Percentiles rank a stretch among this genome's conserved stretches.
Evolutionary conservation across 2,329 filamentous ascomycete species (phyloP).

Genomic region (Cadophora luteo-olivacea): DNA sequence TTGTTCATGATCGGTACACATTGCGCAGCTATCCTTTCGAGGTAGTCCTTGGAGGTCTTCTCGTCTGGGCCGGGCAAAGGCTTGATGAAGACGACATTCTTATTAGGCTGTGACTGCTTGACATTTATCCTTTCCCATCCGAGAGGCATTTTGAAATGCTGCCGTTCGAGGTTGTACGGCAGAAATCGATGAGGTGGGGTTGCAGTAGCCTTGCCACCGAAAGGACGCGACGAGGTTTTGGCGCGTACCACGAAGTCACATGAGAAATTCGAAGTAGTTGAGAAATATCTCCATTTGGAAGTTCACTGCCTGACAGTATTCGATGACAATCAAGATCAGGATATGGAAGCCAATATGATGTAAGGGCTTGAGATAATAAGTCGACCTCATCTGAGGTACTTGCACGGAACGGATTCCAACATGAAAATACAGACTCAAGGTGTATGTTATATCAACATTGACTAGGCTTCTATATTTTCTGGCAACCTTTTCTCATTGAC

Average conservation of each 20-base stretch:
- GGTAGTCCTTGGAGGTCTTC: constrained; percentile 69
- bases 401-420: no score
- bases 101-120: constrained; percentile 75
- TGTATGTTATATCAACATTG: background rate
- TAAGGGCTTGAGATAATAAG: no score
- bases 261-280: background rate
- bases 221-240: background rate
- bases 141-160: constrained; percentile 65
- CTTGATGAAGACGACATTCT: constrained; percentile 85
- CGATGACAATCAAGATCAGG: background rate
- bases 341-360: no score
- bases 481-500: background rate
- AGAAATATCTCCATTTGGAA: background rate
- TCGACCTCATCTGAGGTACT: no score
- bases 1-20: constrained; percentile 76
- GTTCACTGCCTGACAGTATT: background rate
- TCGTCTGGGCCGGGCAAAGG: constrained; percentile 71
- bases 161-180: background rate
- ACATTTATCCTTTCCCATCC: constrained; percentile 82
- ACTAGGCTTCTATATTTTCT: background rate
- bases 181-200: background rate
- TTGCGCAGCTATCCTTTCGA: constrained; percentile 81
- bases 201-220: background rate
- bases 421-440: no score
- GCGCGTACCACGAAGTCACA: constrained; percentile 1